Base-by-base conservation (phyloP, 768 basidiomycete species). In the Grammothele lineata region DNA sequence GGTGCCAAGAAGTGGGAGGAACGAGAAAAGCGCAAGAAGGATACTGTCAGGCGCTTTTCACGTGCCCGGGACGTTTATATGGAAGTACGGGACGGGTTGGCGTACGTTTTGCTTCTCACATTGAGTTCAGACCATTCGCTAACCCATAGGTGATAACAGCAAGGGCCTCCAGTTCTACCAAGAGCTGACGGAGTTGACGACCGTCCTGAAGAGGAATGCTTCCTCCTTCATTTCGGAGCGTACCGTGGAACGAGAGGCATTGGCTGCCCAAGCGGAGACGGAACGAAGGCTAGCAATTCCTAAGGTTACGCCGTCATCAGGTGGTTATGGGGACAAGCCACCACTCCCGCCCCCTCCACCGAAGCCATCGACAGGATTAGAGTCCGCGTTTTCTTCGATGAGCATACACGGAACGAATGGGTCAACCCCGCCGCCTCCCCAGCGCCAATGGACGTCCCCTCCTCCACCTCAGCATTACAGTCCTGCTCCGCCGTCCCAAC, bases 131-230 rank as follows among this genome's bases (percentile, higher is more conserved):
- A 11, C 22, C 26, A 37, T 10, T 15, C 10, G 15, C 47, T 40
- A 33, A 34, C 32, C 21, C 24, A 24, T 35, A 45, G 14, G 54
- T 25, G 35, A 11, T 55, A 53, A n/a, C 62, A 92, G 89, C 11
- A 94, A 93, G 62, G 95, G 94, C 0, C 70, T 92, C 1, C 81
- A 86, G 36, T 99, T 95, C 66, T 97, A 99, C 62, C 74, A 72
- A 5, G 90, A 94, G 53, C 74, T 98, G 12, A 76, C 72, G 0
- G 80, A 81, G 15, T 66, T 94, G 30, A 72, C 81, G 10, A 58
- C 67, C 0, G 76, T 73, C 7, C 74, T 97, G 4, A 69, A 74
- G 27, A 65, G 72, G 4, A 82, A 81, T 46, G 76, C 80, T 3
- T 77, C 73, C 40, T 66, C 71, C 0, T 96, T 86, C 58, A 70